These are phyloP conservation scores for Paramecium sonneborni DNA, from an alignment of 73 alveolate genomes.

Conservation along the genomic window DNA sequence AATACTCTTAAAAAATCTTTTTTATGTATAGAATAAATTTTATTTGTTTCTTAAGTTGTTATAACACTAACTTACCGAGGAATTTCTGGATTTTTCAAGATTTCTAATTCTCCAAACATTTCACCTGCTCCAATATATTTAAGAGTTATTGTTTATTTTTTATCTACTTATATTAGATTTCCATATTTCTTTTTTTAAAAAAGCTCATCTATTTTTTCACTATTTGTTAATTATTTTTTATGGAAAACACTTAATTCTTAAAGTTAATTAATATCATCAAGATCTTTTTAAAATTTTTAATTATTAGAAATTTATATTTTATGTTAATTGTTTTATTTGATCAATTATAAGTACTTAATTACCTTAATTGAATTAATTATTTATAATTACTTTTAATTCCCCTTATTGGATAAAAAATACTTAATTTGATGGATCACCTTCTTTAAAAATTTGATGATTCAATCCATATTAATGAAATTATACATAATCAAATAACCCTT, in stretches of 20 bases:
- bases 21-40: background rate
- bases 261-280: background rate
- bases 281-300: background rate
- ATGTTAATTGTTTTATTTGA: background rate
- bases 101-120: slow-evolving; percentile 54
- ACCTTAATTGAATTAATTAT: background rate
- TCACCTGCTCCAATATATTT: slow-evolving; percentile 37
- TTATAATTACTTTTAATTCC: slow-evolving; percentile 22
- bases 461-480: slow-evolving; percentile 26
- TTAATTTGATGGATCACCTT: background rate
- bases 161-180: background rate
- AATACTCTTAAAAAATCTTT: slow-evolving; percentile 37
- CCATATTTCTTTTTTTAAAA: slow-evolving; percentile 46
- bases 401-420: slow-evolving; percentile 1
- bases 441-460: slow-evolving; percentile 6
- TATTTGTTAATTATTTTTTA: background rate
- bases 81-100: background rate
- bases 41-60: slow-evolving; percentile 5
- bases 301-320: background rate
- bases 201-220: slow-evolving; percentile 16
- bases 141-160: background rate
- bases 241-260: background rate
- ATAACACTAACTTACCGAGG: slow-evolving; percentile 6
- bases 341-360: background rate
- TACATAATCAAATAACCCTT: slow-evolving; percentile 15